Evolutionary conservation across 2,329 filamentous ascomycete species (phyloP).

Genomic region (Diplocarpon rosae): DNA sequence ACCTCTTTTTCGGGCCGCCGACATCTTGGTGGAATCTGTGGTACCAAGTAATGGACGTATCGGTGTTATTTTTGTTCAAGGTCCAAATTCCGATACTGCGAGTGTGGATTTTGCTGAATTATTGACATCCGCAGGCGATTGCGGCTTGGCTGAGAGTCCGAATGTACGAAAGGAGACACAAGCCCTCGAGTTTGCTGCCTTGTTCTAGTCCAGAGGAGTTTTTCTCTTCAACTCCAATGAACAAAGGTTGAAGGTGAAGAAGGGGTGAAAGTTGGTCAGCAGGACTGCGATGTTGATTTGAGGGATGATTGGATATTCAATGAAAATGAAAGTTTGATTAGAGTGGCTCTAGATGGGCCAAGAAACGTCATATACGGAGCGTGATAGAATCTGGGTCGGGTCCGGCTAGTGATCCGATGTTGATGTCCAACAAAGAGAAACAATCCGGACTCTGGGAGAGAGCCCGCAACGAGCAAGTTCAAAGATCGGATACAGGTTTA

Average conservation of each 20-base stretch:
- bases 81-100: slow-evolving; percentile 17
- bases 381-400: too few relatives aligned
- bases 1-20: slow-evolving; percentile 27
- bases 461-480: neutral
- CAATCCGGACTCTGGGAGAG: neutral
- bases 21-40: slow-evolving; percentile 22
- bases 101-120: slow-evolving; percentile 6
- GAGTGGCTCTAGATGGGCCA: neutral
- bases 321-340: too few relatives aligned
- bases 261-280: too few relatives aligned
- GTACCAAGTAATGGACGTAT: slow-evolving; percentile 14
- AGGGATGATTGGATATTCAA: too few relatives aligned
- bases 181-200: neutral
- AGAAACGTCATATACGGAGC: too few relatives aligned
- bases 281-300: too few relatives aligned
- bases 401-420: too few relatives aligned
- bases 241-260: too few relatives aligned
- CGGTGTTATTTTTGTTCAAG: neutral
- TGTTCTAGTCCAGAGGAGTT: neutral
- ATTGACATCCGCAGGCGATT: slow-evolving; percentile 8
- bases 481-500: neutral
- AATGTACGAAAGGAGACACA: neutral
- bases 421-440: neutral
- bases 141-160: neutral
- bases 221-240: too few relatives aligned